These are phyloP conservation scores for Vanderwaltozyma verrucispora DNA, from an alignment of 805 yeast species.

Conservation along the genomic window DNA sequence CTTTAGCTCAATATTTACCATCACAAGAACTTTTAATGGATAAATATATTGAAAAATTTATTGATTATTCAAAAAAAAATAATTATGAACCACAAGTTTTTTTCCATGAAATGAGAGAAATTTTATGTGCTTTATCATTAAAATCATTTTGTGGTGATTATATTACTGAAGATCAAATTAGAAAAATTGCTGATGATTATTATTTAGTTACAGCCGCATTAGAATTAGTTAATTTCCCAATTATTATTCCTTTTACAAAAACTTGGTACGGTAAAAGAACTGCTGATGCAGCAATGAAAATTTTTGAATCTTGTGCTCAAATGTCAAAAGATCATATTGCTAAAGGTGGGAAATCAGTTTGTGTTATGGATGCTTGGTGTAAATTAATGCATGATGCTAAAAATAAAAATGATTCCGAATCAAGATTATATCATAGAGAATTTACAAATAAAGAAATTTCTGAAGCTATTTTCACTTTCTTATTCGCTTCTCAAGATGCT, in stretches of 20 bases:
- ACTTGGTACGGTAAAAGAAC: conserved; percentile 95
- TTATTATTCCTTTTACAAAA: conserved; percentile 89
- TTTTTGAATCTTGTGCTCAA: conserved; percentile 81
- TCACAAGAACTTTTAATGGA: conserved; percentile 79
- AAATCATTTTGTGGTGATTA: conserved; percentile 94
- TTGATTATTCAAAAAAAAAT: conserved; percentile 46
- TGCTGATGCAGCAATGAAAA: conserved; percentile 89
- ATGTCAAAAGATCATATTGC: conserved; percentile 74
- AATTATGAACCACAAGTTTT: conserved; percentile 48
- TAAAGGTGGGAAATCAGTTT: conserved; percentile 65
- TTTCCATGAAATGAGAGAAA: conserved; percentile 91
- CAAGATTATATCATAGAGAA: conserved; percentile 60
- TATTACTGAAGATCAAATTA: conserved; percentile 85
- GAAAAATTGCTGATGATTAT: conserved; percentile 84
- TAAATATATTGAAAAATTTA: conserved; percentile 59
- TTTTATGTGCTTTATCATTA: conserved; percentile 87
- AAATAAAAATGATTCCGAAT: conserved; percentile 37
- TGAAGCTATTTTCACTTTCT: conserved; percentile 91
- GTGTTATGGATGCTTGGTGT: conserved; percentile 96
- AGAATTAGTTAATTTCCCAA: conserved; percentile 96
- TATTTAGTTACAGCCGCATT: conserved; percentile 89
- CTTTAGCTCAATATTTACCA: conserved; percentile 77
- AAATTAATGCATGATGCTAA: conserved; percentile 68
- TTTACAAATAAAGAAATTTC: conserved; percentile 87
- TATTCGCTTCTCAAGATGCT: conserved; percentile 98